Evolutionary conservation across 441 rosid genomes (phyloP).

Genomic region (Erysimum cheiri): DNA sequence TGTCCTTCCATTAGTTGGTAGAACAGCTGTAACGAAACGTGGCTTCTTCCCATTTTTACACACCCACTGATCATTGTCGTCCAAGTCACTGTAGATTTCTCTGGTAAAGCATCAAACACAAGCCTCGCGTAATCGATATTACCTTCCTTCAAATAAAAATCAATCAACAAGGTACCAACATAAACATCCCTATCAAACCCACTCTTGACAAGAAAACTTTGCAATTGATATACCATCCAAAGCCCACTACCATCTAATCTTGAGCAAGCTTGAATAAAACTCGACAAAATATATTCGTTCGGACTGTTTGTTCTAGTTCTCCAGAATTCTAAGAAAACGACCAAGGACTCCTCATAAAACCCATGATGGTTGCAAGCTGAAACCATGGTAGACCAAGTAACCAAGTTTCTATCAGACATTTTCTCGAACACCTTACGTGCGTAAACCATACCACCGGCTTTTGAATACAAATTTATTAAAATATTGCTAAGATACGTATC

Average conservation of each 20-base stretch:
- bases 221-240: slow-evolving; percentile 51
- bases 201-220: slow-evolving; percentile 52
- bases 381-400: slow-evolving; percentile 79
- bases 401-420: slow-evolving; percentile 62
- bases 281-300: slow-evolving; percentile 65
- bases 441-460: slow-evolving; percentile 31
- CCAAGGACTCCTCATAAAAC: slow-evolving; percentile 51
- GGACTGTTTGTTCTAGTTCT: slow-evolving; percentile 48
- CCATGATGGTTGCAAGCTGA: slow-evolving; percentile 63
- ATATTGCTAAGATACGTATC: slow-evolving; percentile 56
- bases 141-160: slow-evolving; percentile 53
- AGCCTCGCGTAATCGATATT: slow-evolving; percentile 54
- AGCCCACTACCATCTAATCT: slow-evolving; percentile 42
- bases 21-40: slow-evolving; percentile 52
- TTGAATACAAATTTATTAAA: slow-evolving; percentile 48
- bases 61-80: slow-evolving; percentile 65
- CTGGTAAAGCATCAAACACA: slow-evolving; percentile 55
- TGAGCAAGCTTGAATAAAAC: slow-evolving; percentile 57
- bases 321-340: slow-evolving; percentile 52
- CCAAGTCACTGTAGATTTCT: slow-evolving; percentile 65
- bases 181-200: slow-evolving; percentile 59
- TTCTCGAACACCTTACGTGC: slow-evolving; percentile 61
- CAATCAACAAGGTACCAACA: slow-evolving; percentile 63
- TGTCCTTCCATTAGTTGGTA: slow-evolving; percentile 44
- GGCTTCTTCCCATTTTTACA: slow-evolving; percentile 57